A percentile compares a stretch with the other conserved stretches of the same genome.
Evolutionary conservation across 2,329 filamentous ascomycete species (phyloP).

Genomic region (Xylariales sp.): DNA sequence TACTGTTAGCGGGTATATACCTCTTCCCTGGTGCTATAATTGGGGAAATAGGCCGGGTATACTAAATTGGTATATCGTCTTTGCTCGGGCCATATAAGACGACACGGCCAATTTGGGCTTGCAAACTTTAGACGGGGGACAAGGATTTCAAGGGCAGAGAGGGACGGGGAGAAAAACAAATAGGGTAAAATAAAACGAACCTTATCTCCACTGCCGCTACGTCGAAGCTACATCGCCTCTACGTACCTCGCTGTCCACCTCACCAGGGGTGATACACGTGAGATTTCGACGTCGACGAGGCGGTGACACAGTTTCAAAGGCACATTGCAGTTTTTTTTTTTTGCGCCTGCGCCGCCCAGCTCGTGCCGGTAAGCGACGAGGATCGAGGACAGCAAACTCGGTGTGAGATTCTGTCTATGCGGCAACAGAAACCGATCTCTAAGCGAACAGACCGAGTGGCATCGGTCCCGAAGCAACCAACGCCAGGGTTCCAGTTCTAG

Average conservation of each 20-base stretch:
- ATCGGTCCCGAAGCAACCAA: constrained; percentile 5
- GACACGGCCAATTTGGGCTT: constrained; percentile 24
- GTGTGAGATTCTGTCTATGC: constrained; percentile 18
- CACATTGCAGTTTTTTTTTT: constrained; percentile 22
- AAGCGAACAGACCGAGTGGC: constrained; percentile 6
- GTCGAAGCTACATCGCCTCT: constrained; percentile 5
- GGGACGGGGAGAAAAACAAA: neutral
- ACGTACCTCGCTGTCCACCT: neutral
- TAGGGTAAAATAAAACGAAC: constrained; percentile 6
- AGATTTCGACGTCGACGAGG: constrained; percentile 18
- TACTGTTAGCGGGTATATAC: neutral
- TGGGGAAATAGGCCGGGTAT: constrained; percentile 4
- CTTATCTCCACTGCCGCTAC: constrained; percentile 26
- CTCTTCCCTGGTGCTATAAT: neutral
- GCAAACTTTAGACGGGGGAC: constrained; percentile 9
- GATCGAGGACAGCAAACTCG: constrained; percentile 12
- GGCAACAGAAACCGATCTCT: constrained; percentile 6
- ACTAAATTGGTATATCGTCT: constrained; percentile 4
- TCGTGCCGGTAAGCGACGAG: constrained; percentile 11
- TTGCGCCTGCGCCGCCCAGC: constrained; percentile 17
- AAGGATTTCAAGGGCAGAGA: neutral
- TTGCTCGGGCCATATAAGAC: constrained; percentile 20
- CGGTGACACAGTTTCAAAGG: constrained; percentile 32
- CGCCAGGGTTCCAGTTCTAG: neutral
- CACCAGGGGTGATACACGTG: constrained; percentile 29